Conservation (phyloP, 768 basidiomycete species). For the Gelatoporia subvermispora region DNA sequence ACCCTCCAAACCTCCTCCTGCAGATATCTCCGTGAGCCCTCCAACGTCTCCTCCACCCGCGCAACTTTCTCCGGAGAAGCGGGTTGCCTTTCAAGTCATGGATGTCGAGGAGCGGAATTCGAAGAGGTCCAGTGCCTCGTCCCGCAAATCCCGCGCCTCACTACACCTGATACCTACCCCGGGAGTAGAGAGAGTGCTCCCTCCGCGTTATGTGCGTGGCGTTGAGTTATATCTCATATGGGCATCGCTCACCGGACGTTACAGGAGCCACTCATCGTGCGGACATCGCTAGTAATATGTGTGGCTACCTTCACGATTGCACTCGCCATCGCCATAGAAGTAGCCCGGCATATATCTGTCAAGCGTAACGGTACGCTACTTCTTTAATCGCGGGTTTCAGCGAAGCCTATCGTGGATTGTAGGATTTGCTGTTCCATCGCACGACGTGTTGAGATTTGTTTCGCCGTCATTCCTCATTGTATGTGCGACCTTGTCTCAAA, state of each 20-base stretch:
- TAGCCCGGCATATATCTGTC: conserved; percentile 38
- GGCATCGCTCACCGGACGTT: background rate
- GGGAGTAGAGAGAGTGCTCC: too few species aligned
- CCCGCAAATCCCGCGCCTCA: too few species aligned
- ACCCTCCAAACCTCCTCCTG: too few species aligned
- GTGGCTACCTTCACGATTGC: conserved; percentile 32
- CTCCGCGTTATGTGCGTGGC: background rate
- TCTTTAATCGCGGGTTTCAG: background rate
- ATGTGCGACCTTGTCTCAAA: conserved; percentile 25
- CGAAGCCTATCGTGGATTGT: background rate
- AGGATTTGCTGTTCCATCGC: conserved; percentile 52
- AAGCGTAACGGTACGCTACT: conserved; percentile 39
- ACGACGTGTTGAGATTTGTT: conserved; percentile 44
- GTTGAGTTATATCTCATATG: background rate
- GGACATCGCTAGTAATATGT: background rate
- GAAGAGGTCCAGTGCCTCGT: too few species aligned
- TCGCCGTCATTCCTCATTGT: conserved; percentile 42
- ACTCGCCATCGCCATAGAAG: conserved; percentile 44
- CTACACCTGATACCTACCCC: too few species aligned
- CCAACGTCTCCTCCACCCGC: too few species aligned
- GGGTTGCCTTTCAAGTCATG: too few species aligned
- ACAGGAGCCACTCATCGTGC: background rate
- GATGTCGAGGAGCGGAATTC: too few species aligned
- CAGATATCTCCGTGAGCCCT: too few species aligned
- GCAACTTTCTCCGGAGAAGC: too few species aligned